Base-by-base conservation (phyloP, 2,329 filamentous ascomycete species). In the Trichoderma polysporum region DNA sequence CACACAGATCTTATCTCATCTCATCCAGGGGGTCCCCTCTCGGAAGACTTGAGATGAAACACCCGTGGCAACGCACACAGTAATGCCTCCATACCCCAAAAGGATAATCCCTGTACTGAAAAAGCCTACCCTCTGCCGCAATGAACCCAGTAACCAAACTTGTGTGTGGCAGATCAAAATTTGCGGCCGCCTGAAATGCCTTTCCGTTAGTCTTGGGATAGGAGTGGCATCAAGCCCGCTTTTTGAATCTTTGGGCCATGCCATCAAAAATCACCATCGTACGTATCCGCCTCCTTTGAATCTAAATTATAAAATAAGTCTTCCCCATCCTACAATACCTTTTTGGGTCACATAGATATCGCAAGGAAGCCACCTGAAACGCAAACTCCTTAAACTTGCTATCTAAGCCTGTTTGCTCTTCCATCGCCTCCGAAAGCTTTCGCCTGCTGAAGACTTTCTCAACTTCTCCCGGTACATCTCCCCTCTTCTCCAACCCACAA, bases 371-470 rank as follows among this genome's bases (percentile, higher is more conserved):
- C 47, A 63, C 49, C 31, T 63, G 59, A 62, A 49, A 56, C 27
- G 58, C 58, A 67, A 62, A 67, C 50, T 31, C 41, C 49, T 54
- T 57, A 37, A 33, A 41, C 19, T 52, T 66, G 54, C 41, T 31
- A 59, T 68, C 29, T 59, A 64, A 59, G 66, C 53, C 19, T 59
- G 66, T 59, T 64, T 68, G 66, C 66, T 64, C 15, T 25, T 7
- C n/a, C 10, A 27, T 19, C 35, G 15, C 35, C 33, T 52, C 27
- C 25, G 8, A 9, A 47, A 29, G 37, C 61, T 12, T 15, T 56
- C 37, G 37, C 27, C 39, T 12, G 37, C 27, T 25, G 25, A 50
- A 27, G n/a, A 56, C 35, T 31, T 29, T 29, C 31, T 19, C 19
- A n/a, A 29, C 25, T 33, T 22, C 35, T 22, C 50, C 35, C 27